phyloP scores from a whole-genome alignment of 139 green algal species.

The Desmodesmus armatus region DNA sequence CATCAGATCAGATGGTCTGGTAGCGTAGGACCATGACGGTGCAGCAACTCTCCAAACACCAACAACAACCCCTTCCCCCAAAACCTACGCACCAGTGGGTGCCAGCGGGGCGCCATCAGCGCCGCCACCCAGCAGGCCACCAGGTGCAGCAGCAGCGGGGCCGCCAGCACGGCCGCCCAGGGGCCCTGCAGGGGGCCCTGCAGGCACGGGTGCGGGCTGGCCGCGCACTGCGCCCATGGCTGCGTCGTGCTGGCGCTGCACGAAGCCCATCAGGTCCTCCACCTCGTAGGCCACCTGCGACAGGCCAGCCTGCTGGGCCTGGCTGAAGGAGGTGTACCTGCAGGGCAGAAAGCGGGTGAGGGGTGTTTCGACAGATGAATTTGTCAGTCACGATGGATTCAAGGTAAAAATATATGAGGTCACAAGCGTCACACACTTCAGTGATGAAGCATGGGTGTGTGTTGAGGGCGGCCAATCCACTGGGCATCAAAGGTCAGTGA shows the following conservation, averaged over 20 bases:
- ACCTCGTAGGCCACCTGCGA: slow-evolving; percentile 30
- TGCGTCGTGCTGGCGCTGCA: slow-evolving; percentile 28
- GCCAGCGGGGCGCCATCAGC: not conserved
- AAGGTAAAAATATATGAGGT: no score
- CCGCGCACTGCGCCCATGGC: slow-evolving; percentile 21
- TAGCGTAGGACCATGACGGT: no score
- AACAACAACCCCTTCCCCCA: not conserved
- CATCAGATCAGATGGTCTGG: no score
- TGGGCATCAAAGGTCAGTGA: no score
- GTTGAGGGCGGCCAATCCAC: no score
- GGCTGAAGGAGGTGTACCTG: slow-evolving; percentile 36
- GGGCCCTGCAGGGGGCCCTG: not conserved
- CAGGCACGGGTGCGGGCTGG: slow-evolving; percentile 6
- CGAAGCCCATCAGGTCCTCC: slow-evolving; percentile 45
- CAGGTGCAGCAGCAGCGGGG: slow-evolving; percentile 8
- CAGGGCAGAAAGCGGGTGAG: not conserved
- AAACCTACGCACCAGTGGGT: not conserved
- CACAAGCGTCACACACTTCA: no score
- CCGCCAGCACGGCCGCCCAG: no score
- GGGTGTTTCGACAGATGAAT: not conserved
- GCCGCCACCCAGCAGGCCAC: not conserved
- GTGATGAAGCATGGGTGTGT: no score
- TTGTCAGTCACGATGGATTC: not conserved
- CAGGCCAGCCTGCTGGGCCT: slow-evolving; percentile 32
- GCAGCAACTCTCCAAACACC: no score